Base-by-base conservation (phyloP, 1,284 basidiomycete genomes). In the Pseudozyma sp. region DNA sequence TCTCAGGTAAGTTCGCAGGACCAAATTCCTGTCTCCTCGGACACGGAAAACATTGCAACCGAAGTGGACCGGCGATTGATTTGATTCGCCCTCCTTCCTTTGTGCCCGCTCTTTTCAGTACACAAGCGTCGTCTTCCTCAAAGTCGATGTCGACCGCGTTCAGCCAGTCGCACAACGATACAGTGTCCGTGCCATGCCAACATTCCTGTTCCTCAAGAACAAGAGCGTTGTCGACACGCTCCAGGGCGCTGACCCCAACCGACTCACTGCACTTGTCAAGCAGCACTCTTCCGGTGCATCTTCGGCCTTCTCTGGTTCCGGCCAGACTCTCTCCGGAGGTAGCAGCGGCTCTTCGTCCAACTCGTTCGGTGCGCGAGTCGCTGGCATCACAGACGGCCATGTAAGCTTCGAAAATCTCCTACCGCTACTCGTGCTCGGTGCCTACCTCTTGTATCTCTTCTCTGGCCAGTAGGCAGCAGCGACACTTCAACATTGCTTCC, bases 201-300 rank as follows among this genome's bases (percentile, higher is more conserved):
- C 87, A 5, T 87, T 87, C 81, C 85, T 86, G 69, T 86, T 87
- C 61, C 54, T 87, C 72, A 87, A 87, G 77, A 85, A 81, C 50
- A 85, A 85, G 53, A 51, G 51, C 48, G 81, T 81, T 33, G 78
- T 84, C 48, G 82, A 82, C 14, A 78, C 75, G 4, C 68, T 85
- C 8, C 68, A 78, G 43, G 84, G 84, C 17, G 82, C 80, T 30
- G 67, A 83, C 47, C 71, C 70, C 6, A 43, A 33, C 19, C 69
- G 50, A 4, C 68, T 85, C 48, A 71, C 71, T 30, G 56, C 58
- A 17, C 64, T 80, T 1, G 72, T 85, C 48, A 56, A 56, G 50
- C 78, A 79, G 42, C 78, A 84, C 47, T 78, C 82, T 31, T 66
- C 70, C 13, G 62, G 62, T n/a, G 48, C 66, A 17, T 67, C 65